Evolutionary conservation across 2,329 filamentous ascomycete species (phyloP), one percentile per base, ranked within the genome.

Genomic region (Aspergillus nomiae): DNA sequence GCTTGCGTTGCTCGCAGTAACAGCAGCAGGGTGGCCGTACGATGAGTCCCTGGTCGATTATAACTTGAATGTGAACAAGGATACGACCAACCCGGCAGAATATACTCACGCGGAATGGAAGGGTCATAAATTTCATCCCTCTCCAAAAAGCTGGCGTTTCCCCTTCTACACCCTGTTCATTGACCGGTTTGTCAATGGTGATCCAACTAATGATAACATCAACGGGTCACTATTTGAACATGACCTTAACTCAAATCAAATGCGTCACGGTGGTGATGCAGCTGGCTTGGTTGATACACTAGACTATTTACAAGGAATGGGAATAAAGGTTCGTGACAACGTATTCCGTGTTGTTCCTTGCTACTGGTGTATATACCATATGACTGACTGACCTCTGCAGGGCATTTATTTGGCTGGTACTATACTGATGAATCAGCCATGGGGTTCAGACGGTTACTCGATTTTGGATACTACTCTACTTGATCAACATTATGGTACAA

Each of bases 151-250:
- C 67, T 90, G 88, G 88, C 82, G 88, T 30, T 84, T 90, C 64
- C 88, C 88, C 0, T 86, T 89, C 70, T 90, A 90, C 72, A 88
- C 86, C 10, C 77, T 90, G 53, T 88, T 89, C 70, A 75, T 89
- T 12, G 87, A 90, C 72, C 80, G 86, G 63, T 90, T 85, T 69
- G 86, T 88, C 48, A 89, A 90, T 68, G 87, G 87, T 24, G 84
- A 90, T 68, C 87, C 87, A 9, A 80, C 79, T 2, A 90, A 90
- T 70, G 87, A 90, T 71, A 84, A 89, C 68, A 82, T 83, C 50
- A 89, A 89, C 71, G 83, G 81, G 11, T 89, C 87, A 0, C 65
- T 80, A 3, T 89, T 84, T 73, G 87, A 89, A 69, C 85, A 87
- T 71, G 87, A 89, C 70, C 74, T 83, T 61, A 82, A 81, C 68